Evolutionary conservation across 805 yeast genomes (phyloP), one percentile per base, ranked within the genome.

Genomic region (Hyphopichia homilentoma): DNA sequence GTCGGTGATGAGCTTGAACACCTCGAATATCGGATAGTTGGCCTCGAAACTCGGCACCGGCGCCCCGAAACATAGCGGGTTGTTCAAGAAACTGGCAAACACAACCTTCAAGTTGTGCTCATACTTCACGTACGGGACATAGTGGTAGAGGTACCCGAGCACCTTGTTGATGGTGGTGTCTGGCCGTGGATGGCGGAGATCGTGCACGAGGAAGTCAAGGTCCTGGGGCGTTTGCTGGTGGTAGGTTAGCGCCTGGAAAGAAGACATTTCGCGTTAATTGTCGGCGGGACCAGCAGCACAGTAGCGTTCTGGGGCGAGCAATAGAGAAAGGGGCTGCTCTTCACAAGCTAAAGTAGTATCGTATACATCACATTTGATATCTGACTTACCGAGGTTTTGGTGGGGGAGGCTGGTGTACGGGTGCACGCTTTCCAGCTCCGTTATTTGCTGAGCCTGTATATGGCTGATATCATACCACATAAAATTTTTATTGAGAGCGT

Each of bases 91-190:
- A 27, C 65, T 57, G 20, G 66, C 57, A 9, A 76, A 52, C 13
- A 75, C 48, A 1, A 75, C 41, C 29, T 61, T 54, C 25, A 75
- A 52, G 46, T 75, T 75, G 35, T 59, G 59, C 40, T 64, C 69
- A 32, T 64, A 61, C 44, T 72, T 73, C 31, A 75, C 54, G 29
- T 50, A 68, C 1, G 81, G 80, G 32, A 73, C 49, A 43, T 75
- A 75, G 44, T 74, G 68, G 32, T 68, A 74, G 15, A 75, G 34
- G 45, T 72, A 70, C 1, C 79, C 73, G 12, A 73, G 42, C 4
- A 66, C 44, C 34, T 54, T 57, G 14, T 46, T 50, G 23, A 46
- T 57, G 21, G 59, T 56, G 38, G 52, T 48, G 6, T 55, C 46
- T 2, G 56, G 40, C 14, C 43, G 47, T 0, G 79, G 77, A 38